Base-by-base conservation (phyloP, 139 green algal species). In the Zygnema cylindricum region DNA sequence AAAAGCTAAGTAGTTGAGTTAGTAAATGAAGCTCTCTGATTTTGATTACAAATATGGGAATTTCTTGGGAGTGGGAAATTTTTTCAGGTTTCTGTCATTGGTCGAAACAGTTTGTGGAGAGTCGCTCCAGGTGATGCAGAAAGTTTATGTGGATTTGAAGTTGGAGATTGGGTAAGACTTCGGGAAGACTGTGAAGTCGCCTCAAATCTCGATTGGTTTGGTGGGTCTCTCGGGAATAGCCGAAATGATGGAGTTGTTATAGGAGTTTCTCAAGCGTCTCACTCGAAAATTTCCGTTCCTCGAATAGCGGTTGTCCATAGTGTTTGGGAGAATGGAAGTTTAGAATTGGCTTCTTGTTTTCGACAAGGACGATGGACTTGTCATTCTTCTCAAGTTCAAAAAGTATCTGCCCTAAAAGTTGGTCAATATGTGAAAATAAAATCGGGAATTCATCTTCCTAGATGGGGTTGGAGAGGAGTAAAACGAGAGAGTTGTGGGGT, bases 81-180 rank as follows among this genome's bases (percentile, higher is more conserved):
- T 11, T 41, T 79, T 7, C 71, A 79, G 71, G 71, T 85, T 3
- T 57, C 57, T 39, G 77, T 85, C 11, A 54, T 41, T 42, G 77
- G 77, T 11, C 41, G 77, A 16, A 25, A 55, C 57, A 41, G 40
- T 16, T 73, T 85, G 42, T 85, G 77, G 77, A 55, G 77, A 7
- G 36, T 85, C 11, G 7, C 77, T 11, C 77, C 77, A 7, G 77
- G 77, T 81, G 77, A 85, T 54, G 77, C 77, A 85, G 77, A 85
- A 54, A 25, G 49, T 43, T 54, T 85, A 54, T 85, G 7, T 16
- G 77, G 77, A 81, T 85, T 73, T 54, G 40, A 73, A 11, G 77
- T 85, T 73, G 77, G 77, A 7, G 77, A 85, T 57, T 85, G 77
- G 77, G 77, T 85, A 57, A 43, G 77, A 57, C 42, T 77, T 40